Evolutionary conservation across 108 stramenopile genomes (phyloP), one percentile per base, ranked within the genome.

Genomic region (Nitzschia sp.): DNA sequence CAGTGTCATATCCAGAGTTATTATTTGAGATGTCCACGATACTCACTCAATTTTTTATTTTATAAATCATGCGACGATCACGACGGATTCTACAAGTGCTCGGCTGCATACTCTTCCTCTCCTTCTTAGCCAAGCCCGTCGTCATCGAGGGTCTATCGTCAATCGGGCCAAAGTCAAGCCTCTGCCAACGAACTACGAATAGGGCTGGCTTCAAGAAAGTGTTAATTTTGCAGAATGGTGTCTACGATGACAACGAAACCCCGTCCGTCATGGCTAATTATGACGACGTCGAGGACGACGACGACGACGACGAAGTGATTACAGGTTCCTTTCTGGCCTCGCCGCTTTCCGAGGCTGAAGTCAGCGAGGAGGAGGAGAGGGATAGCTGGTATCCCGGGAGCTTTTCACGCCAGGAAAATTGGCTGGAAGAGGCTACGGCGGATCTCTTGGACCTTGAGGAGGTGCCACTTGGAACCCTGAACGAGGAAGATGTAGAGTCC

Each of bases 401-500:
- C 0, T 71, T 58, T 34, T 21, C 45, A 30, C 58, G 71, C 6
- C 45, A 68, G n/a, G 64, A 61, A 19, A 44, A 25, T n/a, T 81
- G 80, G 80, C 23, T 81, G n/a, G 75, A 81, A 58, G 53, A 72
- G 3, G 80, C 75, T 17, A 81, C 80, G 6, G 61, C 33, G 36
- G 45, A 56, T 16, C 22, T 72, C n/a, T 27, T 76, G 8, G 67
- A 81, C 52, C 28, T 65, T 13, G 45, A 36, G 1, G 5, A n/a
- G 0, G 26, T 70, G 22, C 83, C 80, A 16, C 32, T 80, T 11
- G 85, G 83, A 22, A 53, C 33, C 45, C 60, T 89, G 16, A 80
- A 81, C 8, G 52, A 71, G n/a, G 77, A 83, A n/a, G 88, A 89
- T 53, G 81, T 86, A 30, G 72, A 69, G 35, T 59, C 80, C 44